Evolutionary conservation across 768 basidiomycete genomes (phyloP).

Genomic region (Lentinula raphanica): DNA sequence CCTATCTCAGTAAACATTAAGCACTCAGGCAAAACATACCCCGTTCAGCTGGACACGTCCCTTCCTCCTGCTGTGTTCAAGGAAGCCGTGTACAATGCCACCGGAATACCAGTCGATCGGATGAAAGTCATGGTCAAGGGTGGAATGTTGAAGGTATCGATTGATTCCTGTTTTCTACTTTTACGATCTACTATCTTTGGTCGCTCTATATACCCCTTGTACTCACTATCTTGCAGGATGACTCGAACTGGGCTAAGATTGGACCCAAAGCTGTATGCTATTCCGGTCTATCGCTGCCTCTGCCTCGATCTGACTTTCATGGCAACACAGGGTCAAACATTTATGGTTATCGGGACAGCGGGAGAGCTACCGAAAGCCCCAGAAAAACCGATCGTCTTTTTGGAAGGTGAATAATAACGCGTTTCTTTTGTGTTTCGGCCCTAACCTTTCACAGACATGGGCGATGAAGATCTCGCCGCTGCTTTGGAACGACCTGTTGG

Average conservation of each 20-base stretch:
- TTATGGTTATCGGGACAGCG: conserved; percentile 91
- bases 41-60: conserved; percentile 68
- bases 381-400: conserved; percentile 67
- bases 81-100: conserved; percentile 70
- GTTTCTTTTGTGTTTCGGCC: not conserved
- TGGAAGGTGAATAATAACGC: conserved; percentile 58
- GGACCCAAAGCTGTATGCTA: conserved; percentile 71
- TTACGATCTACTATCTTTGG: too few relatives aligned
- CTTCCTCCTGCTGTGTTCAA: conserved; percentile 73
- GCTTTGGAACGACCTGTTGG: conserved; percentile 82
- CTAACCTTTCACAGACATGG: conserved; percentile 70
- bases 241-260: conserved; percentile 81
- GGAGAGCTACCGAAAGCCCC: conserved; percentile 91
- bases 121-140: conserved; percentile 99
- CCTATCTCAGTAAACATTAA: conserved; percentile 78
- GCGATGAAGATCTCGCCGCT: conserved; percentile 72
- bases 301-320: conserved; percentile 1
- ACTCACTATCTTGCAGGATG: conserved; percentile 58
- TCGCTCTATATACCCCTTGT: too few relatives aligned
- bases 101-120: conserved; percentile 83
- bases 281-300: not conserved
- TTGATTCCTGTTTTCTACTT: not conserved
- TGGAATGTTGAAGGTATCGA: conserved; percentile 75
- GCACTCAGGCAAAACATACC: conserved; percentile 78
- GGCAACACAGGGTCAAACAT: conserved; percentile 66